A percentile compares a stretch with the other conserved stretches of the same genome.
These are phyloP conservation scores for Syzygium jambos DNA, from an alignment of 345 rosid genomes.

Conservation along the genomic window DNA sequence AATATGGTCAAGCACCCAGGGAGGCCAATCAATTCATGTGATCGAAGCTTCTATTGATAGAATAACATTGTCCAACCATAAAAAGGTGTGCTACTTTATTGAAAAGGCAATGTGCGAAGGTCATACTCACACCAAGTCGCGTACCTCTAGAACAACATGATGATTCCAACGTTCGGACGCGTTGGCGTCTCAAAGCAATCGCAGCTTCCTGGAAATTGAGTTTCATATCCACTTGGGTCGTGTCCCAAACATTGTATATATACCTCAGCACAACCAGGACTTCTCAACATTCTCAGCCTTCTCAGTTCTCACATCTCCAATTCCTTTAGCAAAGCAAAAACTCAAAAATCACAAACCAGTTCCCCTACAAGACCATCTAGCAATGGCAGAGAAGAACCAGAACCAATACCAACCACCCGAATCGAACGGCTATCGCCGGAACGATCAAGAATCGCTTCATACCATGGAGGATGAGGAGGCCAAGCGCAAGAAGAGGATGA, in stretches of 20 bases:
- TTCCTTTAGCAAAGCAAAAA: background rate
- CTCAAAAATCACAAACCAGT: background rate
- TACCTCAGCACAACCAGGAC: background rate
- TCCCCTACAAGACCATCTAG: background rate
- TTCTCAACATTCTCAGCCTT: background rate
- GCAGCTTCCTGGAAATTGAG: background rate
- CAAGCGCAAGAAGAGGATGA: conserved; percentile 12
- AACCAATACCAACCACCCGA: background rate
- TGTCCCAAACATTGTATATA: background rate
- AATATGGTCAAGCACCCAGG: background rate
- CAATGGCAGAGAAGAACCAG: background rate
- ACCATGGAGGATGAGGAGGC: background rate
- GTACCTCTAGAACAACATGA: background rate
- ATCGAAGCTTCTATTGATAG: background rate
- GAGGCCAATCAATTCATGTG: background rate
- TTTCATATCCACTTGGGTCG: background rate
- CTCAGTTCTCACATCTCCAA: background rate
- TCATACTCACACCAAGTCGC: background rate
- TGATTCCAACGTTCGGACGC: background rate
- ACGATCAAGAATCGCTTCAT: background rate
- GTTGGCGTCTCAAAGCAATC: background rate
- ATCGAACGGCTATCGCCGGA: background rate
- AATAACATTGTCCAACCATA: background rate
- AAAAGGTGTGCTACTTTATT: fast-evolving
- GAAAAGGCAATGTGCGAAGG: background rate